Base-by-base conservation (phyloP, 129 eudicot species). In the Glebionis coronaria region DNA sequence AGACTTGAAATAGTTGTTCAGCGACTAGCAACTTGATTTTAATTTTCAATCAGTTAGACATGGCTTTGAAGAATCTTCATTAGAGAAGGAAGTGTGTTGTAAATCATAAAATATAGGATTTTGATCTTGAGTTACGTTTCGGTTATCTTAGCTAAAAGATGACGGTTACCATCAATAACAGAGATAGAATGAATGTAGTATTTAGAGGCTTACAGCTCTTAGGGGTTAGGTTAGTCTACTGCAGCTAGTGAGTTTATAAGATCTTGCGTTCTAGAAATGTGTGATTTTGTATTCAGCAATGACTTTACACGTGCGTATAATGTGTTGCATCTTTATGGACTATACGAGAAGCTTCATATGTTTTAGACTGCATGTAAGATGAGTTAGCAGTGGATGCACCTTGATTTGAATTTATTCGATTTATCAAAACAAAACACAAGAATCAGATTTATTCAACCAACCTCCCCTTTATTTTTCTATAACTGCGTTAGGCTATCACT, bases 181-280 rank as follows among this genome's bases (percentile, higher is more conserved):
- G 4, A 21, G 47, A 47, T n/a, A 14, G 29, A 27, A 28, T 15
- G 25, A 23, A 10, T 13, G 47, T 49, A n/a, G 27, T 47, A 45
- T 46, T 25, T 23, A 47, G 11, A 31, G 7, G 40, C 40, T 5
- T 31, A 31, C 40, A 31, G 42, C 57, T 65, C 25, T n/a, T 28
- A 27, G 70, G n/a, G n/a, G n/a, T 29, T 44, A n/a, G 9, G 44
- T 56, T 8, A 9, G 44, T 45, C 45, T 65, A n/a, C 15, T 28
- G 23, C 15, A 28, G 71, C 29, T 50, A 11, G 71, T 50, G 59
- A 66, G 60, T 10, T 27, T 50, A 15, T 66, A 66, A 28, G 60
- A 9, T 16, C 15, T 29, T 4, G 12, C 3, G 9, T 44, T 53
- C 3, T 63, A 45, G 31, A 54, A 3, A 54, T 20, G 60, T 5